Evolutionary conservation across 1,139 yeast genomes (phyloP).

Genomic region (Candida freyschussii): DNA sequence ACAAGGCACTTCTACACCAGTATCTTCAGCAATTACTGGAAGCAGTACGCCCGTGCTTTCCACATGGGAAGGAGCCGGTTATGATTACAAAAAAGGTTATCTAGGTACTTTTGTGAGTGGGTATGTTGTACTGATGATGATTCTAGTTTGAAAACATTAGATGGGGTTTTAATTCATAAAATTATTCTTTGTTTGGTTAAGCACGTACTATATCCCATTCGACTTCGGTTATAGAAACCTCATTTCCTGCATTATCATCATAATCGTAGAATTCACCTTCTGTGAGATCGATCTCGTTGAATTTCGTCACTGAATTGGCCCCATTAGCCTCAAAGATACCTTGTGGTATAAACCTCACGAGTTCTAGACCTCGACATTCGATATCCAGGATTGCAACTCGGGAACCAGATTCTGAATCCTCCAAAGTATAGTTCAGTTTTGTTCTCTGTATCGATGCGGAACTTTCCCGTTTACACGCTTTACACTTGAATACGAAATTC

Average conservation of each 20-base stretch:
- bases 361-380: slow-evolving; percentile 83
- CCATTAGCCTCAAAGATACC: slow-evolving; percentile 66
- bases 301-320: slow-evolving; percentile 44
- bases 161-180: too few species aligned
- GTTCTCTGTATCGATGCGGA: slow-evolving; percentile 34
- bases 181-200: too few species aligned
- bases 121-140: too few species aligned
- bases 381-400: slow-evolving; percentile 48
- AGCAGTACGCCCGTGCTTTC: too few species aligned
- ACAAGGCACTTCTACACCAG: not conserved
- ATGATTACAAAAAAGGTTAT: too few species aligned
- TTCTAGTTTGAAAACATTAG: too few species aligned
- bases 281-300: slow-evolving; percentile 61
- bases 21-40: too few species aligned
- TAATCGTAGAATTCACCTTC: slow-evolving; percentile 95
- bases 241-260: slow-evolving; percentile 77
- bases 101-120: too few species aligned
- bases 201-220: slow-evolving; percentile 47
- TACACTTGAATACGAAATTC: slow-evolving; percentile 76
- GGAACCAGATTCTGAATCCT: slow-evolving; percentile 31
- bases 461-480: slow-evolving; percentile 51
- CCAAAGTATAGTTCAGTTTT: slow-evolving; percentile 30
- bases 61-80: too few species aligned
- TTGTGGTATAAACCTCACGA: slow-evolving; percentile 58
- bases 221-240: slow-evolving; percentile 75